phyloP scores from a whole-genome alignment of 495 filamentous ascomycete species.

The Penicillium odoratum region DNA sequence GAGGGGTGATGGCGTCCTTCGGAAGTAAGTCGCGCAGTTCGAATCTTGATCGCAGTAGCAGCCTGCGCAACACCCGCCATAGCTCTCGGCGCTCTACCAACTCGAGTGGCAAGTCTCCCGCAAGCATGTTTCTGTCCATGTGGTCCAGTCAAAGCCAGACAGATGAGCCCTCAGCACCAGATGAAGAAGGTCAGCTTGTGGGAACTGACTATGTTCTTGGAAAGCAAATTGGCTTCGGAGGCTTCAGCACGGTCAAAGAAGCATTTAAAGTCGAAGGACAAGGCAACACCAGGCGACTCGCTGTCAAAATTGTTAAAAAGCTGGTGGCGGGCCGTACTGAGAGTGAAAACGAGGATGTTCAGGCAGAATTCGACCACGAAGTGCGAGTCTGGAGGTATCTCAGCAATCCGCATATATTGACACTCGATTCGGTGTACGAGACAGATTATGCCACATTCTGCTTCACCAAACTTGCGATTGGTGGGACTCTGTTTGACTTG shows the following conservation, averaged over 20 bases:
- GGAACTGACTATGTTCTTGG: conserved; percentile 72
- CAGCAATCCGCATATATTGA: conserved; percentile 64
- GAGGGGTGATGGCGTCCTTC: conserved; percentile 40
- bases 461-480: conserved; percentile 66
- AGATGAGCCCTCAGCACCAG: conserved; percentile 51
- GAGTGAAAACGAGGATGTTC: conserved; percentile 65
- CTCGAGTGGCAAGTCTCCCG: conserved; percentile 54
- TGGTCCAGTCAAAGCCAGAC: conserved; percentile 39
- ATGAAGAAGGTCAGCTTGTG: conserved; percentile 73
- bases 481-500: conserved; percentile 71
- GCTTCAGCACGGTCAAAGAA: conserved; percentile 72
- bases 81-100: conserved; percentile 47
- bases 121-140: conserved; percentile 59
- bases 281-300: conserved; percentile 51
- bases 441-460: conserved; percentile 73
- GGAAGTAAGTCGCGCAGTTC: conserved; percentile 45
- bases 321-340: conserved; percentile 55
- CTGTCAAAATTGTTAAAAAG: conserved; percentile 75
- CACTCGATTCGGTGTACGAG: conserved; percentile 67
- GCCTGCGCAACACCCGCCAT: conserved; percentile 38
- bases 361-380: conserved; percentile 75
- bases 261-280: conserved; percentile 64
- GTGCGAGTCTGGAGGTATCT: conserved; percentile 69
- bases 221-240: conserved; percentile 67
- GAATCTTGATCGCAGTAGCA: conserved; percentile 40